Base-by-base conservation (phyloP, 257 asterid species). In the Rehmannia glutinosa region DNA sequence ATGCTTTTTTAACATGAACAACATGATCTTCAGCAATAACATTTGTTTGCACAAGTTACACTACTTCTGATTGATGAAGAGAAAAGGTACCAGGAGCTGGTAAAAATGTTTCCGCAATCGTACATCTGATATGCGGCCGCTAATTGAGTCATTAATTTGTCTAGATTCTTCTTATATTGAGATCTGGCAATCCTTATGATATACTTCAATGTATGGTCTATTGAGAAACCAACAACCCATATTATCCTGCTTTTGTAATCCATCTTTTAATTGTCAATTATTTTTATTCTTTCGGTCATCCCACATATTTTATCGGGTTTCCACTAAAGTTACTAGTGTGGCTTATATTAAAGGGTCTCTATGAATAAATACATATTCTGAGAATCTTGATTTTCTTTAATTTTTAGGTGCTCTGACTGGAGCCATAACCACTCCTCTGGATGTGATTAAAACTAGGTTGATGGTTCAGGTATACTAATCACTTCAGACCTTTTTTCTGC, bases 401-500 rank as follows among this genome's bases (percentile, higher is more conserved):
- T 25, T 50, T 53, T 59, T 74, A 92, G 98, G 98, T 23, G 99
- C 97, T 51, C 79, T 93, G 56, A 93, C 99, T 36, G 97, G 97
- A 72, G 99, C 99, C 73, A 66, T 93, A 52, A 93, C 99, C 61
- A 93, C 99, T 71, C 99, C 98, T 32, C 87, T 93, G 38, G 99
- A 93, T 79, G 99, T 93, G 83, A 86, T 93, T 73, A 93, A 93
- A 80, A 93, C 99, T 19, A 86, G 99, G 78, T 72, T 93, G 79
- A 93, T 93, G 99, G 75, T 82, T 75, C 99, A 93, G 97, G 98
- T 90, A 83, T 71, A 56, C 46, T 71, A 55, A 47, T 20, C 47
- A 60, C 64, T 28, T 36, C 41, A 33, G 23, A 28, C 55, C 3
- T 20, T 8, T 17, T 52, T 60, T 39, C 57, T 61, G 28, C 69